Conservation (phyloP, 2,329 filamentous ascomycete species). For the Colletotrichum tropicale region DNA sequence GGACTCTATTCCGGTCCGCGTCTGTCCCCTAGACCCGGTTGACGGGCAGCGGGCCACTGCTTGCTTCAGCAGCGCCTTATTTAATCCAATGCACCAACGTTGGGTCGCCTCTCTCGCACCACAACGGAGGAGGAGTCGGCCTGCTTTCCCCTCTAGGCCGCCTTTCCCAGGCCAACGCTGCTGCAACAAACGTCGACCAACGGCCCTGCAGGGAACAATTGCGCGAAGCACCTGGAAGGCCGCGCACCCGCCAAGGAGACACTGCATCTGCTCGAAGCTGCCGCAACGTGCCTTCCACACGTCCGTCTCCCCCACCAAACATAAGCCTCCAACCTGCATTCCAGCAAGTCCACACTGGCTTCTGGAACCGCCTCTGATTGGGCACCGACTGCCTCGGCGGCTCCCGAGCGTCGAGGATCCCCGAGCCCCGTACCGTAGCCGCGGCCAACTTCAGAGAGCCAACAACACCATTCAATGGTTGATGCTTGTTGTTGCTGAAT, state of each 20-base stretch:
- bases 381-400: slow-evolving; percentile 27
- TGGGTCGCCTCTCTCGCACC: not conserved
- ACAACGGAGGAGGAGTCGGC: not conserved
- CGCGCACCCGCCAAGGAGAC: slow-evolving; percentile 6
- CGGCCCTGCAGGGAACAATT: not conserved
- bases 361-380: slow-evolving; percentile 31
- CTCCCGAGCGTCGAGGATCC: slow-evolving; percentile 23
- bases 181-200: not conserved
- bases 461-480: slow-evolving; percentile 6
- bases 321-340: slow-evolving; percentile 17
- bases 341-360: slow-evolving; percentile 10
- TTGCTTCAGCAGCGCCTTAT: not conserved
- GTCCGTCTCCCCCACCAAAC: not conserved
- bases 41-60: not conserved
- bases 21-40: slow-evolving; percentile 4
- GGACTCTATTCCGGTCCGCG: not conserved
- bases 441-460: slow-evolving; percentile 24
- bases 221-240: not conserved
- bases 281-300: not conserved
- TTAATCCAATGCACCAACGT: not conserved
- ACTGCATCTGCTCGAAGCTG: not conserved
- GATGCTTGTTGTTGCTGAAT: not conserved
- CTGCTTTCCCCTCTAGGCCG: not conserved
- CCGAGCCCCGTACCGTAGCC: slow-evolving; percentile 14
- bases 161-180: not conserved